These are phyloP conservation scores for Mortierella sp. DNA, from an alignment of 371 early-diverging fungal genomes.

Conservation along the genomic window DNA sequence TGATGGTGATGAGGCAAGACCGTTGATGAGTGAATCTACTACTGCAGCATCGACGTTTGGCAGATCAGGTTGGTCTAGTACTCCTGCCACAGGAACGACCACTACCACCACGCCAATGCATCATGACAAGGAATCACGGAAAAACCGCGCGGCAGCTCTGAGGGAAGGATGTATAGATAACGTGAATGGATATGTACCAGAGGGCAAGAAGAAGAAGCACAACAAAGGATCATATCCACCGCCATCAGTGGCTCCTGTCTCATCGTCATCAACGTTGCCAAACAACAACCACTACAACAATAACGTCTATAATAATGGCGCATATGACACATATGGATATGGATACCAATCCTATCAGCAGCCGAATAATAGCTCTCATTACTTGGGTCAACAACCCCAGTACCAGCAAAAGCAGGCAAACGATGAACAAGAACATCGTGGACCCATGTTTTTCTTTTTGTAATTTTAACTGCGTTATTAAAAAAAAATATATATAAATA, in stretches of 20 bases:
- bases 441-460: constrained; percentile 55
- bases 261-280: constrained; percentile 4
- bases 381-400: constrained; percentile 14
- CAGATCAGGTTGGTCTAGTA: constrained; percentile 38
- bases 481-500: not conserved
- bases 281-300: constrained; percentile 8
- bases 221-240: constrained; percentile 7
- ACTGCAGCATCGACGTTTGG: constrained; percentile 32
- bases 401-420: constrained; percentile 9
- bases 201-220: constrained; percentile 32
- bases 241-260: not conserved
- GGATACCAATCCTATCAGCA: constrained; percentile 55
- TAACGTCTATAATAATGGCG: constrained; percentile 2
- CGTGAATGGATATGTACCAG: constrained; percentile 47
- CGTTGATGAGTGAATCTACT: constrained; percentile 47
- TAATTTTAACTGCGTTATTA: not conserved
- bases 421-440: constrained; percentile 34
- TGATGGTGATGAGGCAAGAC: constrained; percentile 16
- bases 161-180: constrained; percentile 51
- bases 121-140: constrained; percentile 16
- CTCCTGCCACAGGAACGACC: not conserved
- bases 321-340: constrained; percentile 41
- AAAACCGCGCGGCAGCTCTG: constrained; percentile 6
- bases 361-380: constrained; percentile 1
- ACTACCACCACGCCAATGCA: not conserved